Evolutionary conservation across 129 eudicot species (phyloP).

Genomic region (Tanacetum coccineum): DNA sequence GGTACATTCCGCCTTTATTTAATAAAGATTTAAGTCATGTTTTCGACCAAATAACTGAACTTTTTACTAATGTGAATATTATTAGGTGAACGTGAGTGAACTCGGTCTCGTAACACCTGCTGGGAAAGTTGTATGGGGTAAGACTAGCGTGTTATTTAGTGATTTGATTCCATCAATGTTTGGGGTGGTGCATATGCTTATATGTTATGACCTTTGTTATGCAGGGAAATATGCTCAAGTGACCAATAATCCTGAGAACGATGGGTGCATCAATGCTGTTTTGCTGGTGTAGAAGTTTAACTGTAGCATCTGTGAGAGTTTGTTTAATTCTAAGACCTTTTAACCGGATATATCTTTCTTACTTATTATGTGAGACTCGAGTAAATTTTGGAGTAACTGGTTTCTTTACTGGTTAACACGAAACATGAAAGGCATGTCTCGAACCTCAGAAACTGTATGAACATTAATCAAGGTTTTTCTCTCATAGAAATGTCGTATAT

Average conservation of each 20-base stretch:
- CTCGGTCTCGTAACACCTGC: constrained; percentile 97
- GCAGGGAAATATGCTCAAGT: constrained; percentile 98
- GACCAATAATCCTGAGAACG: constrained; percentile 95
- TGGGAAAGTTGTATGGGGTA: constrained; percentile 99
- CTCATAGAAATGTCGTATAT: no score
- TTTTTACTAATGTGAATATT: constrained; percentile 1
- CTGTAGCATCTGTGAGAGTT: not conserved
- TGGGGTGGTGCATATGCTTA: constrained; percentile 1
- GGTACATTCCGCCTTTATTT: constrained; percentile 34
- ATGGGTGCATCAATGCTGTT: constrained; percentile 93
- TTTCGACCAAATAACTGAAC: not conserved
- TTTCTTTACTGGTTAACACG: no score
- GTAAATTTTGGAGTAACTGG: no score
- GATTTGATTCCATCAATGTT: not conserved
- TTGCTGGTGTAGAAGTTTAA: constrained; percentile 54
- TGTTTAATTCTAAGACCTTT: no score
- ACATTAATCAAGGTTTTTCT: no score
- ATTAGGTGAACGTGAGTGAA: constrained; percentile 93
- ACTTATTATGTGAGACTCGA: no score
- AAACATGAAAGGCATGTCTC: no score
- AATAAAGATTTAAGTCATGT: not conserved
- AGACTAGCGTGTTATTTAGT: not conserved
- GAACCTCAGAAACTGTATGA: no score
- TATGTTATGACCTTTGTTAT: constrained; percentile 5
- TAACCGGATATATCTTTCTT: no score